Evolutionary conservation across 1,284 basidiomycete genomes (phyloP), one percentile per base, ranked within the genome.

Genomic region (Waitea zeae): DNA sequence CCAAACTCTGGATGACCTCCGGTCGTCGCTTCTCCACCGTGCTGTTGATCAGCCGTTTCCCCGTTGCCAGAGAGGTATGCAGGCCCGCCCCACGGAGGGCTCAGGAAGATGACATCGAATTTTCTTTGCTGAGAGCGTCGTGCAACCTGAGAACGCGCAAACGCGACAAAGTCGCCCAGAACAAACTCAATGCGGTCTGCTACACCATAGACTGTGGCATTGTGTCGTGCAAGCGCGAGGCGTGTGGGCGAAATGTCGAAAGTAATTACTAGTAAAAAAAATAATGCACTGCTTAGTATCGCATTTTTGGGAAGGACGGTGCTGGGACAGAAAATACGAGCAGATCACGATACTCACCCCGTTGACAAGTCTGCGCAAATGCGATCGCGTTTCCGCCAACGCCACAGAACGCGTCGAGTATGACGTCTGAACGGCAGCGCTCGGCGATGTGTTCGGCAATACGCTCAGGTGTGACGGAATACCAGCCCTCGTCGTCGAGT

Each of bases 381-480:
- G 90, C 88, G 38, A 98, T 98, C 1, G 90, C 74, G 48, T 99
- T 99, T 3, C 95, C 95, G 6, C 95, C 95, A 0, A 97, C 92
- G 0, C 95, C 95, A 49, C 90, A 96, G 50, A 97, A 98, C 1
- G 89, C 88, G 49, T 99, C 95, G 17, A 93, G 60, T 34, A 92
- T 63, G 2, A 75, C 77, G 44, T 76, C 76, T 45, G 80, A 90
- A 17, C 80, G 66, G 59, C 92, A 95, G 18, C 92, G 62, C 42
- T 89, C 79, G 0, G 95, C 93, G 33, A 96, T 95, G 48, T 90
- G 88, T 40, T 70, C 58, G 3, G 93, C 95, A 12, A 99, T 78
- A 22, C 67, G 65, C 48, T 98, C 92, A 0, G 95, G 93, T 0
- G 95, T 99, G 36, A 98, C 78, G 39, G 86, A 90, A 55, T 82